Evolutionary conservation across 768 basidiomycete genomes (phyloP).

Genomic region (Lactifluus rugatus): DNA sequence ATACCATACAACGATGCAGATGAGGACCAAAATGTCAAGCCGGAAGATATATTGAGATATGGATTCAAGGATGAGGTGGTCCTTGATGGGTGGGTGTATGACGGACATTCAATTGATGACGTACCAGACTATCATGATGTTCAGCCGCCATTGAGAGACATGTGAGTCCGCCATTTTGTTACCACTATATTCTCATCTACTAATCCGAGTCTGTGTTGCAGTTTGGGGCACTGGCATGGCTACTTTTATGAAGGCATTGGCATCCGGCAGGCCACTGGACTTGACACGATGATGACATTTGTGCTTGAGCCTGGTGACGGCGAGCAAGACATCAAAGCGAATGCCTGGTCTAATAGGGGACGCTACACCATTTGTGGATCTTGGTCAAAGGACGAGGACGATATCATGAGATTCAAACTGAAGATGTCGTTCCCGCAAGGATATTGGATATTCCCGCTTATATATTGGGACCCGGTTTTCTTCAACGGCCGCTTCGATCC

Average conservation of each 20-base stretch:
- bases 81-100: constrained; percentile 10
- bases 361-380: constrained; percentile 17
- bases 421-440: constrained; percentile 8
- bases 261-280: not conserved
- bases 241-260: constrained; percentile 3
- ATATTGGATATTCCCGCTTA: not conserved
- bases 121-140: not conserved
- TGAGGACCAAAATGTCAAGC: constrained; percentile 7
- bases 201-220: not conserved
- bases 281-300: constrained; percentile 9
- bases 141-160: constrained; percentile 2
- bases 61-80: not conserved
- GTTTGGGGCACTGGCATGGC: constrained; percentile 15
- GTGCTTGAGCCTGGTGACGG: constrained; percentile 5
- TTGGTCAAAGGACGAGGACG: constrained; percentile 15
- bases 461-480: not conserved
- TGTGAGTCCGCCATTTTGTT: not conserved
- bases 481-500: constrained; percentile 6
- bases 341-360: constrained; percentile 9
- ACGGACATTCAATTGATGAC: constrained; percentile 7
- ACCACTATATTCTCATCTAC: not conserved
- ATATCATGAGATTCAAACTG: constrained; percentile 12
- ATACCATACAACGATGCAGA: not conserved
- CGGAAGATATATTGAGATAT: not conserved
- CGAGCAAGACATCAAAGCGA: constrained; percentile 7